Evolutionary conservation across 2,329 filamentous ascomycete genomes (phyloP), one percentile per base, ranked within the genome.

Genomic region (Aspergillus sp.): DNA sequence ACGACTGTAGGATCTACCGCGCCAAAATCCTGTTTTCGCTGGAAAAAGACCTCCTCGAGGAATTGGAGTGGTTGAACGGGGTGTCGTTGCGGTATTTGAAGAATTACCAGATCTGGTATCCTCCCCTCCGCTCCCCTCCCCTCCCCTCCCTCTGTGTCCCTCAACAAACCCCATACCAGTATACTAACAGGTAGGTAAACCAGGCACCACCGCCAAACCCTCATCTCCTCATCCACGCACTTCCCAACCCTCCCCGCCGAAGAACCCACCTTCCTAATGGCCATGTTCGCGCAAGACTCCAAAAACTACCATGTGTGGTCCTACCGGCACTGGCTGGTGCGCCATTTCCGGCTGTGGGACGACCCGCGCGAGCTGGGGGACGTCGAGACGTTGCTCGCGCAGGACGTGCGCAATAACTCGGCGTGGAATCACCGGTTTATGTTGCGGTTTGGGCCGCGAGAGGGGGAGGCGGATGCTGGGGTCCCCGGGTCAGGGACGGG

Each of bases 241-340:
- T 69, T 69, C 36, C 64, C 74, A 10, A 67, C 55, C 12, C 70
- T 85, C 32, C 75, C 74, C 8, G 57, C 68, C 3, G 74, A 73
- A 3, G 91, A 98, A 63, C 68, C 72, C 13, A 69, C 69, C 10
- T 96, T 96, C 57, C 73, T 95, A 38, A 72, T 71, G 37, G 62
- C 71, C 29, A 96, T 98, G 74, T 79, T 98, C 34, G 73, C 71
- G 25, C 72, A 82, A 47, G 91, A 98, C 57, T 76, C 82, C 30
- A 98, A 98, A 66, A 98, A 98, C 67, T 96, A 98, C 58, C 91
- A 98, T 57, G 91, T 96, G 29, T 98, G 91, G 91, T 86, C 80
- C 34, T 98, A 96, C 65, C 74, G 91, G 37, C 86, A 94, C 57
- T 69, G 80, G 77, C 55, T 81, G 64, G 68, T 94, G 60, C 71